These are phyloP conservation scores for Albugo laibachii DNA, from an alignment of 352 stramenopile species.

Conservation along the genomic window DNA sequence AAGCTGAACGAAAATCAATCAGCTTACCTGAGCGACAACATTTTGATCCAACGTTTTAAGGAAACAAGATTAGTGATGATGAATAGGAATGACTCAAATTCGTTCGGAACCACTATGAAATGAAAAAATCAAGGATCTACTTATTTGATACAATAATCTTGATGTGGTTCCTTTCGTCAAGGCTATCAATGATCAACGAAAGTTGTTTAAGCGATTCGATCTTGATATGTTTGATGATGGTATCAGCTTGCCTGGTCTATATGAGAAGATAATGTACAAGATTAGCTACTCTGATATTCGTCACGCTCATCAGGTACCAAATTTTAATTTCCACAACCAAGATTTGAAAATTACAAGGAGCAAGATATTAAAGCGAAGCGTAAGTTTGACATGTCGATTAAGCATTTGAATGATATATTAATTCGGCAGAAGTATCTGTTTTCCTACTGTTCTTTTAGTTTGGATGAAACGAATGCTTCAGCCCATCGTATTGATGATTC, in stretches of 20 bases:
- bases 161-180: slow-evolving; percentile 14
- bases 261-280: slow-evolving; percentile 3
- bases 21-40: slow-evolving; percentile 9
- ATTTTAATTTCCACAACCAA: neutral
- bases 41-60: slow-evolving; percentile 9
- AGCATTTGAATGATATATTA: slow-evolving; percentile 1
- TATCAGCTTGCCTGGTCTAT: neutral
- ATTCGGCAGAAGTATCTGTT: neutral
- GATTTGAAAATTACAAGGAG: slow-evolving; percentile 1
- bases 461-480: slow-evolving; percentile 2
- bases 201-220: slow-evolving; percentile 1
- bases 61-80: slow-evolving; percentile 7
- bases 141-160: slow-evolving; percentile 20
- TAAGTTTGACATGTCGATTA: slow-evolving; percentile 1
- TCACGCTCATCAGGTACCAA: neutral
- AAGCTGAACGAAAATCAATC: slow-evolving; percentile 8
- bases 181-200: slow-evolving; percentile 2
- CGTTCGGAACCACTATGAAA: slow-evolving; percentile 13
- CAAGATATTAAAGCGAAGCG: slow-evolving; percentile 3
- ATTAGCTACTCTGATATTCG: neutral
- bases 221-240: slow-evolving; percentile 3
- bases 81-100: slow-evolving; percentile 14
- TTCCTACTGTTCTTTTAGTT: slow-evolving; percentile 1
- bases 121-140: slow-evolving; percentile 16
- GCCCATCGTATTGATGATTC: slow-evolving; percentile 4